Evolutionary conservation across 2,329 filamentous ascomycete genomes (phyloP), one percentile per base, ranked within the genome.

Genomic region (Diplodia sapinea): DNA sequence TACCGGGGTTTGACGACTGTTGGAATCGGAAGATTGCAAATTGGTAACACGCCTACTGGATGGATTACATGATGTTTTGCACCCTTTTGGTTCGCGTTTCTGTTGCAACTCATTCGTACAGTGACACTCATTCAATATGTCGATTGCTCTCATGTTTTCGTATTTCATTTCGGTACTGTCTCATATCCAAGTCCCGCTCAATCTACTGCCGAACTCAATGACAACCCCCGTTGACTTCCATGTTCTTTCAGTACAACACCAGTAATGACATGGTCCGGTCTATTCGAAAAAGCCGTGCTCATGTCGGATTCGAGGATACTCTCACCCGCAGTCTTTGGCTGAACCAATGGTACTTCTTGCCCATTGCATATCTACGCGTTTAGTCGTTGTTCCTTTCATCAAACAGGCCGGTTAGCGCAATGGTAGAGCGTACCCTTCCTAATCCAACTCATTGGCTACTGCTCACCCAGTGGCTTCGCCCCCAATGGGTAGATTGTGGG

Each of bases 361-460:
- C 26, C 26, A 26, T 26, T 26, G 36, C 11, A 36, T 56, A 38
- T 59, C 12, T 43, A 13, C 20, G 8, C 23, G 43, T 9, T 4
- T 2, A 17, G 40, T 43, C 9, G 20, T 5, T 3, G n/a, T 12
- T 7, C 4, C 11, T 20, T 23, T 20, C 57, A 50, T 26, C 40
- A 47, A 61, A 50, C 7, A n/a, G 57, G 40, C 57, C 57, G 57
- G 57, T 62, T 50, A 49, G 56, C 56, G 38, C 56, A 61, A 61
- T 61, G 56, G 56, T 33, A 61, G 56, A 47, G 56, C 56, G 56
- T 61, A 49, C 56, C 40, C 56, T 26, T 61, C 38, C 56, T 61
- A 9, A 33, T 33, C 31, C 8, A 7, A 33, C 31, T 9, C 31
- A 9, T 33, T 33, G 26, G 36, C 9, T 7, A 38, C 9, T 38